A percentile compares a stretch with the other conserved stretches of the same genome.
These are phyloP conservation scores for Yamadazyma dendronema DNA, from an alignment of 1,139 yeast genomes.

Conservation along the genomic window DNA sequence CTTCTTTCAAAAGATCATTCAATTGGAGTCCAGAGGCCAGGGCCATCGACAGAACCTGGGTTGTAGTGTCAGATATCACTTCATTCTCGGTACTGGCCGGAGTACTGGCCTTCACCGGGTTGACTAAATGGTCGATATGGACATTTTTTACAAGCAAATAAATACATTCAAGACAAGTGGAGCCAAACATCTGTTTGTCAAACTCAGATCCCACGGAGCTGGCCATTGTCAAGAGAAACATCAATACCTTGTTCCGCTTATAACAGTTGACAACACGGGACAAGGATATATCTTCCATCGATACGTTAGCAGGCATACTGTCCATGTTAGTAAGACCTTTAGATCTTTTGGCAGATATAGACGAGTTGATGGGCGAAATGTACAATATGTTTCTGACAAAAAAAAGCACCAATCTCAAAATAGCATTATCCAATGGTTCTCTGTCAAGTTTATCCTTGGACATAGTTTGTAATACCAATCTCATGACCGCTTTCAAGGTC, in stretches of 20 bases:
- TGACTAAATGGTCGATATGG: slow-evolving; percentile 25
- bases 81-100: neutral
- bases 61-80: slow-evolving; percentile 9
- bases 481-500: slow-evolving; percentile 65
- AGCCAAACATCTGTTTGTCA: slow-evolving; percentile 58
- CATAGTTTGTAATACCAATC: slow-evolving; percentile 68
- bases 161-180: slow-evolving; percentile 67
- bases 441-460: slow-evolving; percentile 56
- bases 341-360: slow-evolving; percentile 30
- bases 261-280: slow-evolving; percentile 57
- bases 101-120: neutral
- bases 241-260: slow-evolving; percentile 67
- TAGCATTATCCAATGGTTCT: slow-evolving; percentile 68
- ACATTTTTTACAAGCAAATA: slow-evolving; percentile 62
- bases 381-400: slow-evolving; percentile 73
- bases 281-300: slow-evolving; percentile 66
- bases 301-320: slow-evolving; percentile 54
- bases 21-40: slow-evolving; percentile 31
- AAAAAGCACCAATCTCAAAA: slow-evolving; percentile 68
- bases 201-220: slow-evolving; percentile 65
- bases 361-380: slow-evolving; percentile 67
- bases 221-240: slow-evolving; percentile 65
- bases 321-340: slow-evolving; percentile 27
- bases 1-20: slow-evolving; percentile 55
- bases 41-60: neutral